Conservation (phyloP, 108 stramenopile genomes). For the Skeletonema potamos region DNA sequence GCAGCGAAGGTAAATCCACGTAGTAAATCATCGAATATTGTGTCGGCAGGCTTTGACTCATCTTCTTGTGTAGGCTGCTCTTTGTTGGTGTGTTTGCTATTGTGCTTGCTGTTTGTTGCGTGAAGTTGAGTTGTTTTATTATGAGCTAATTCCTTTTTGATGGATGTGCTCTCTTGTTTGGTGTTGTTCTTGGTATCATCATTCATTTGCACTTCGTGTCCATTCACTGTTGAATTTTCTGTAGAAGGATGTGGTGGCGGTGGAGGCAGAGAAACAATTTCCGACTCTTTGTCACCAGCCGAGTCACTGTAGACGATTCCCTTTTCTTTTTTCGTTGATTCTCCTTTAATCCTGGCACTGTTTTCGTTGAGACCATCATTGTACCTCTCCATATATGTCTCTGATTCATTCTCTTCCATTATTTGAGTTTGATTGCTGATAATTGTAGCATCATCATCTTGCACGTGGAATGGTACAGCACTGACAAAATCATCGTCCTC, state of each 20-base stretch:
- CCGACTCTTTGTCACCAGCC: background rate
- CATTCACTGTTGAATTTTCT: conserved; percentile 5
- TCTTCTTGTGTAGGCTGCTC: background rate
- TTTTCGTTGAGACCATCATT: background rate
- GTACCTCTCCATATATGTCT: background rate
- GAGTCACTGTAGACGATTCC: background rate
- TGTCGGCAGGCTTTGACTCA: conserved; percentile 14
- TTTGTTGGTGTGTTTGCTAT: background rate
- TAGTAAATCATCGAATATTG: conserved; percentile 42
- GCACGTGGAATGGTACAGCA: background rate
- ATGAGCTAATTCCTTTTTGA: background rate
- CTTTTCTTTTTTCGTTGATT: background rate
- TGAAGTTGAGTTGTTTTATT: background rate
- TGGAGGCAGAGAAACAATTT: background rate
- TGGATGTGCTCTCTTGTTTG: background rate
- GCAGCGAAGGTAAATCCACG: conserved; percentile 45
- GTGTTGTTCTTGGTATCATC: too few species aligned
- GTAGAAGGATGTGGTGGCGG: background rate
- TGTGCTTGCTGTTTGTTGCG: background rate
- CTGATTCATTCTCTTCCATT: background rate
- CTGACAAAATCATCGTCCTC: background rate
- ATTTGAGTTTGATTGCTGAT: background rate
- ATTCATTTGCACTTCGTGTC: background rate
- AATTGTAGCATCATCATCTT: background rate
- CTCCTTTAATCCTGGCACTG: background rate